phyloP scores from a whole-genome alignment of 768 basidiomycete genomes.

The Boletus coccyginus region DNA sequence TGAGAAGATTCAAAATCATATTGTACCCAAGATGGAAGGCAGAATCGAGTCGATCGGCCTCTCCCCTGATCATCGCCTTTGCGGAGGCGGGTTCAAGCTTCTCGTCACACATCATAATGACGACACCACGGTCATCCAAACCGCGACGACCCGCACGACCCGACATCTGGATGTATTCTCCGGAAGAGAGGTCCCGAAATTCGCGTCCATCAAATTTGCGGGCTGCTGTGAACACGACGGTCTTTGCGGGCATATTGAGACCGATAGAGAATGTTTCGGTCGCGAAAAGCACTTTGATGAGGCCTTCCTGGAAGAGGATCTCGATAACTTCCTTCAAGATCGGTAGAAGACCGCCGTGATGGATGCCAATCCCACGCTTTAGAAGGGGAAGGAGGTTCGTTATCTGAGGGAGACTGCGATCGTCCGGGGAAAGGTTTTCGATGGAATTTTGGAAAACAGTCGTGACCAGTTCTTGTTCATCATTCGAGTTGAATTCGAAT shows the following conservation, averaged over 20 bases:
- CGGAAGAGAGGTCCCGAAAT: constrained; percentile 88
- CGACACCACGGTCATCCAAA: constrained; percentile 96
- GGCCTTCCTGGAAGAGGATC: constrained; percentile 96
- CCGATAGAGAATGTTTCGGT: constrained; percentile 99
- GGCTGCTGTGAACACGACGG: constrained; percentile 94
- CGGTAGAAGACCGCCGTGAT: constrained; percentile 95
- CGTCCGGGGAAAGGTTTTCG: constrained; percentile 80
- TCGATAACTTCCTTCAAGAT: constrained; percentile 99
- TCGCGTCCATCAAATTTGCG: constrained; percentile 96
- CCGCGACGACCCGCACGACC: constrained; percentile 97
- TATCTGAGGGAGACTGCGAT: constrained; percentile 91
- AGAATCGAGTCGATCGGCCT: constrained; percentile 94
- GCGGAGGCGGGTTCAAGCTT: constrained; percentile 91
- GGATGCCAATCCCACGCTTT: constrained; percentile 94
- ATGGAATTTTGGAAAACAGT: constrained; percentile 96
- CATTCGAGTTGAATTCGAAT: constrained; percentile 89
- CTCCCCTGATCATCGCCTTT: constrained; percentile 97
- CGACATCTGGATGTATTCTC: constrained; percentile 99
- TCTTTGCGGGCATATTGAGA: constrained; percentile 99
- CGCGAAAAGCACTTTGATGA: constrained; percentile 97
- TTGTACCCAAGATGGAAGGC: constrained; percentile 99
- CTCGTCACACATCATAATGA: constrained; percentile 99
- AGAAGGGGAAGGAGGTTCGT: constrained; percentile 88
- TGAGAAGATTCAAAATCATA: constrained; percentile 97
- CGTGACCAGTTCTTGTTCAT: constrained; percentile 84